Base-by-base conservation (phyloP, 768 basidiomycete genomes). In the Termitomyces sp. region DNA sequence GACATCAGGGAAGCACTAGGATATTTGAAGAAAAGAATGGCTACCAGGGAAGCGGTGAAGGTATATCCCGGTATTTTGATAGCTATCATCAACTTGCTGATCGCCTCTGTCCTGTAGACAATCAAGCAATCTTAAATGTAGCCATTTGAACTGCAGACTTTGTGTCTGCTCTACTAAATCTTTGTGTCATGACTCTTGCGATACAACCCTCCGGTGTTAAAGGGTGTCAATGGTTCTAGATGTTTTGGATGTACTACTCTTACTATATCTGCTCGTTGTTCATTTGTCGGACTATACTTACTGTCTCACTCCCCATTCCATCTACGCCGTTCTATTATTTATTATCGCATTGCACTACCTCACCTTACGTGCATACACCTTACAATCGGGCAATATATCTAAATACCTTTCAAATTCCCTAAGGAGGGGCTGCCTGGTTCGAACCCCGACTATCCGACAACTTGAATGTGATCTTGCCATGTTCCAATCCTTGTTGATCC, bases 1-100 rank as follows among this genome's bases (percentile, higher is more conserved):
- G 86, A 90, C 59, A 70, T 90, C 59, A 70, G 70, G 63, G 68
- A 74, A 38, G 61, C 76, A 52, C 60, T 65, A 8, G 79, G 80
- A 60, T 82, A 82, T 61, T 41, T 81, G n/a, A 67, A 73, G 64
- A 85, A 83, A 65, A 68, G 67, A 54, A 66, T 73, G 62, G 53
- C 61, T 1, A 62, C 72, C 14, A 71, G 66, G 51, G 62, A 63
- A n/a, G 72, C 72, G 28, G 67, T 72, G 28, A 74, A 77, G 74
- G 80, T 80, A 52, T 28, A 18, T 40, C 55, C 36, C 9, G 11
- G 33, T 40, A 13, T 16, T 28, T 35, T 14, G 3, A 5, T 20
- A 30, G 47, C 10, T 43, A 24, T 44, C 7, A 18, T 38, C 26
- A 11, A 11, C 10, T 20, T 14, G 7, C 46, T 57, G 18, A 57